Conservation (phyloP, 768 basidiomycete species). For the Mrakia hoshinonis region DNA sequence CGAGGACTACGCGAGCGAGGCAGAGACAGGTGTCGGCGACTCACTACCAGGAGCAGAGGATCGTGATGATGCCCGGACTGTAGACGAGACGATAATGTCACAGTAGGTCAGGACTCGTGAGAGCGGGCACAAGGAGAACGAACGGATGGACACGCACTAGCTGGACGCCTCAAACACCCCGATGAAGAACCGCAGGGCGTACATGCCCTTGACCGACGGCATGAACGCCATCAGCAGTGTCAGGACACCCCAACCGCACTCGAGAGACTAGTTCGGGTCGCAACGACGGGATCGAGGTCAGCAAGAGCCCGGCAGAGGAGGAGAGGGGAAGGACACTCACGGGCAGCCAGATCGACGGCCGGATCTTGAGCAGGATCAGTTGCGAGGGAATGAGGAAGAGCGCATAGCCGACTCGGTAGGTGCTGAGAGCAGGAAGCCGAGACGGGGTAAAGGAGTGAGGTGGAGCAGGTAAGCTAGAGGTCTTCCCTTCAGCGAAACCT, state of each 20-base stretch:
- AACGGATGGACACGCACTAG: slow-evolving; percentile 37
- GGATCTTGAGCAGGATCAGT: slow-evolving; percentile 34
- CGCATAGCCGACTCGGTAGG: slow-evolving; percentile 25
- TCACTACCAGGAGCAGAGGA: slow-evolving; percentile 27
- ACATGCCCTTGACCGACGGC: slow-evolving; percentile 27
- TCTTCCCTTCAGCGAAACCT: too few species aligned
- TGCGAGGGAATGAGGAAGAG: slow-evolving; percentile 34
- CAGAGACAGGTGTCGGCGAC: background rate
- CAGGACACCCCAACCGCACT: slow-evolving; percentile 14
- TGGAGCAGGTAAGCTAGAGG: too few species aligned
- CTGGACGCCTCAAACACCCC: slow-evolving; percentile 32
- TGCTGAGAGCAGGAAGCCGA: background rate
- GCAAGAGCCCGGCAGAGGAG: too few species aligned
- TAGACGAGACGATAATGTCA: background rate
- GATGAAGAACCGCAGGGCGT: slow-evolving; percentile 35
- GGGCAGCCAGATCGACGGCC: slow-evolving; percentile 32
- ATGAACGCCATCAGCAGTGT: slow-evolving; percentile 24
- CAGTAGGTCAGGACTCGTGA: background rate
- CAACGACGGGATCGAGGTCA: too few species aligned
- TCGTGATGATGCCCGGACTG: slow-evolving; percentile 4
- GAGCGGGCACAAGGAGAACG: slow-evolving; percentile 15
- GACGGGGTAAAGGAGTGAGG: background rate
- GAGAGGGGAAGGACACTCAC: too few species aligned
- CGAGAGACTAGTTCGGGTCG: too few species aligned
- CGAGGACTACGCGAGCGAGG: background rate